Conservation (phyloP, 225 moss, liverwort and hornwort species). For the Marchantia paleacea region DNA sequence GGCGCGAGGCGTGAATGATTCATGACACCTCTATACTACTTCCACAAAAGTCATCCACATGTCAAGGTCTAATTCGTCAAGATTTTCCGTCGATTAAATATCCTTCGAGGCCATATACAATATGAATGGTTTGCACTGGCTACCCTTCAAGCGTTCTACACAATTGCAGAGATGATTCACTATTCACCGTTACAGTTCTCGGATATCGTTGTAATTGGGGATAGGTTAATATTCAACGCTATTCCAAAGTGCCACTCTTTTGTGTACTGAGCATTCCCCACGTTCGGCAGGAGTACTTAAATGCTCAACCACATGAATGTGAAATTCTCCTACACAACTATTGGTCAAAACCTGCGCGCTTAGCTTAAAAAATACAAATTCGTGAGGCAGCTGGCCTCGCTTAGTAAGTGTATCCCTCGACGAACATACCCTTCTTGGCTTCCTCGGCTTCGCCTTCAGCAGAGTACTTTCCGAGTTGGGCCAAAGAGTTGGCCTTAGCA, state of each 20-base stretch:
- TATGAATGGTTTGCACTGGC: constrained; percentile 22
- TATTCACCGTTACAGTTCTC: constrained; percentile 11
- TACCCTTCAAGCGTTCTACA: constrained; percentile 18
- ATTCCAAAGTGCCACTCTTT: constrained; percentile 15
- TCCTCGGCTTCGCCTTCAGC: constrained; percentile 51
- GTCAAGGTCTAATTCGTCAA: background rate
- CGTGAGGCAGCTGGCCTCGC: background rate
- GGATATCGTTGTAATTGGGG: background rate
- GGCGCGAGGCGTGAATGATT: too few relatives aligned
- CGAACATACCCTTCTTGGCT: constrained; percentile 48
- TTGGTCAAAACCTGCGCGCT: constrained; percentile 22
- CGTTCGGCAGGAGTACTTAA: constrained; percentile 2
- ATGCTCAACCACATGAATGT: constrained; percentile 12
- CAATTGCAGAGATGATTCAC: constrained; percentile 15
- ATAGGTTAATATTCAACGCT: constrained; percentile 20
- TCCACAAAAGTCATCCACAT: too few relatives aligned
- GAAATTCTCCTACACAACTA: constrained; percentile 15
- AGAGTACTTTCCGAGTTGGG: constrained; percentile 54
- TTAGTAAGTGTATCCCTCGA: constrained; percentile 36
- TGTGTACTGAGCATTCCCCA: background rate
- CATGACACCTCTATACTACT: too few relatives aligned
- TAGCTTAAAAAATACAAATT: constrained; percentile 17
- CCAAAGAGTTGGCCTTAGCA: constrained; percentile 48
- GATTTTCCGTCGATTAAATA: constrained; percentile 1
- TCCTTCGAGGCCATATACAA: constrained; percentile 13